Base-by-base conservation (phyloP, 208 protist species). In the Crithidia mellificae region DNA sequence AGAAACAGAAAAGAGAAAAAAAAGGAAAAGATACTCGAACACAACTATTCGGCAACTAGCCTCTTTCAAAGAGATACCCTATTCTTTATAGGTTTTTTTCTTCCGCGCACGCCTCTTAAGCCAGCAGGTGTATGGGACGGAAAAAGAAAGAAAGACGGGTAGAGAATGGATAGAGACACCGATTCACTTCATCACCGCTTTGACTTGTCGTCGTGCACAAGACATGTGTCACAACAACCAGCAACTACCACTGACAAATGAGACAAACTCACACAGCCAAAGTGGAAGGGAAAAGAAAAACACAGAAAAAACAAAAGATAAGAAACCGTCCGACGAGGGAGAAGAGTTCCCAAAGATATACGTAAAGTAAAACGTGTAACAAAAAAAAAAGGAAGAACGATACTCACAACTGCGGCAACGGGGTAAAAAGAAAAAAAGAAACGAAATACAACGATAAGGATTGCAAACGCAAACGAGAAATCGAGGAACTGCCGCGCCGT, bases 231-330 rank as follows among this genome's bases (percentile, higher is more conserved):
- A 38, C 34, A 11, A 12, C 34, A 11, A 38, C 34, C 11, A 38
- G 34, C 5, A 11, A n/a, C n/a, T n/a, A n/a, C n/a, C n/a, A n/a
- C n/a, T n/a, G n/a, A n/a, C n/a, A n/a, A n/a, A n/a, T n/a, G n/a
- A n/a, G n/a, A n/a, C n/a, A n/a, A n/a, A n/a, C n/a, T n/a, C n/a
- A n/a, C n/a, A n/a, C 7, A 38, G 11, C 7, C 34, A 38, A 38
- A 38, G 34, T 38, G 34, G 11, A 38, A 11, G 11, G 34, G 5
- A 11, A 38, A 11, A 38, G 7, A 38, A 38, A 38, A 38, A 38
- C 34, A 38, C 34, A 53, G 49, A 43, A 69, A 30, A 36, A 57
- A 69, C 17, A 61, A 12, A 36, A 27, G 51, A 36, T 6, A 6
- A 41, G 2, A 50, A 36, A 36, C 39, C 17, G 25, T 5, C 0